phyloP scores from a whole-genome alignment of 441 rosid genomes.

The Erodium moschatum region DNA sequence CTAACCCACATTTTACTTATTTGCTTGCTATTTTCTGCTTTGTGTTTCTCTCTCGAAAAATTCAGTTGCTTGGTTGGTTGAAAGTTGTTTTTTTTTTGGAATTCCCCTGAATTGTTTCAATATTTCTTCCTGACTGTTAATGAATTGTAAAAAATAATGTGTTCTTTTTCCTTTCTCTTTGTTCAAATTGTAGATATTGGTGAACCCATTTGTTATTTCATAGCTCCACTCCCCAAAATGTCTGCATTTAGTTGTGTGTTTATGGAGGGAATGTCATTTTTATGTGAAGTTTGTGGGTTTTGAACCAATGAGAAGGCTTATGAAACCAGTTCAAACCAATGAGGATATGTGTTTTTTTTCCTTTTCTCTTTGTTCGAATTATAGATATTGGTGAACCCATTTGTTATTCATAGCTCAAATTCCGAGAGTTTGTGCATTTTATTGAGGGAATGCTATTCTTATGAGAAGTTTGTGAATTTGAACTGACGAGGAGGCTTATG shows the following conservation, averaged over 20 bases:
- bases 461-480: conserved; percentile 7
- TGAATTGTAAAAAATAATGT: not conserved
- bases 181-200: not conserved
- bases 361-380: no score
- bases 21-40: not conserved
- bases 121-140: no score
- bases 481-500: conserved; percentile 13
- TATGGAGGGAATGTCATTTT: not conserved
- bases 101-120: no score
- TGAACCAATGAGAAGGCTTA: no score
- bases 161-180: not conserved
- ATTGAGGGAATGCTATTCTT: not conserved
- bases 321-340: no score
- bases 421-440: not conserved
- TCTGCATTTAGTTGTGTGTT: not conserved
- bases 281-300: not conserved
- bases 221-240: not conserved
- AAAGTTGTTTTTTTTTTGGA: not conserved
- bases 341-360: not conserved
- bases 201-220: not conserved
- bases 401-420: not conserved
- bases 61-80: not conserved
- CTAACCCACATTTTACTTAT: not conserved
- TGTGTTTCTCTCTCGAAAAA: not conserved
- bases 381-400: not conserved